Evolutionary conservation across 2,329 filamentous ascomycete species (phyloP).

Genomic region (Beauveria sp.): DNA sequence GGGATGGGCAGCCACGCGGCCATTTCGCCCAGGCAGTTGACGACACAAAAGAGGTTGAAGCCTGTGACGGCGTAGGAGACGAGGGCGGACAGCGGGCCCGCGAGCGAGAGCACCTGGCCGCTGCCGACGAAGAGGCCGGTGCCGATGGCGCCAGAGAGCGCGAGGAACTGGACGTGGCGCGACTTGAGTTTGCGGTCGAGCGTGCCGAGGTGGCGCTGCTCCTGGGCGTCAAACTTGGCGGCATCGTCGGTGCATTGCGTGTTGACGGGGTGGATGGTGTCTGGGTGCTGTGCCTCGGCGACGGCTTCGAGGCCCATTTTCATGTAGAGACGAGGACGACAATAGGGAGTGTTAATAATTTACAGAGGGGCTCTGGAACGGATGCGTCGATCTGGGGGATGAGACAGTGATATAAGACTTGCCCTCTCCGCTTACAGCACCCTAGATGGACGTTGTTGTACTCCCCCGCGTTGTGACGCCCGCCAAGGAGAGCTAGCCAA

Average conservation of each 20-base stretch:
- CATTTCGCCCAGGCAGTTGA: conserved; percentile 47
- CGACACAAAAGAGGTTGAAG: conserved; percentile 40
- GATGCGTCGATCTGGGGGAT: no score
- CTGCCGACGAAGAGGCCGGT: conserved; percentile 38
- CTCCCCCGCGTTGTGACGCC: neutral
- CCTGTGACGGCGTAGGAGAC: conserved; percentile 36
- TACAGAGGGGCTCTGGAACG: no score
- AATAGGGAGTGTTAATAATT: no score
- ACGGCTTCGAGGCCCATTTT: neutral
- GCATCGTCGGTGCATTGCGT: neutral
- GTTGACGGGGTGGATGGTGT: neutral
- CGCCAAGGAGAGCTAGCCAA: neutral
- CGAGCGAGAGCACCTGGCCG: conserved; percentile 34
- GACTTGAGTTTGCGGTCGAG: conserved; percentile 32
- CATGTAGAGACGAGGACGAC: no score
- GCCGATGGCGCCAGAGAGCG: conserved; percentile 33
- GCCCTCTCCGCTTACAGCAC: no score
- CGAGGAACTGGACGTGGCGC: conserved; percentile 34
- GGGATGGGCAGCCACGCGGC: conserved; percentile 54
- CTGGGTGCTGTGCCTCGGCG: neutral
- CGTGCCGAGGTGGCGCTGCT: conserved; percentile 25
- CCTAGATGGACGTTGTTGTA: neutral
- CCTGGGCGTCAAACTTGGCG: conserved; percentile 15
- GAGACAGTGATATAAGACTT: no score
- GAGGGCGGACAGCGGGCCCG: conserved; percentile 33